Evolutionary conservation across 148 eudicot species (phyloP).

Genomic region (Chenopodium berlandieri): DNA sequence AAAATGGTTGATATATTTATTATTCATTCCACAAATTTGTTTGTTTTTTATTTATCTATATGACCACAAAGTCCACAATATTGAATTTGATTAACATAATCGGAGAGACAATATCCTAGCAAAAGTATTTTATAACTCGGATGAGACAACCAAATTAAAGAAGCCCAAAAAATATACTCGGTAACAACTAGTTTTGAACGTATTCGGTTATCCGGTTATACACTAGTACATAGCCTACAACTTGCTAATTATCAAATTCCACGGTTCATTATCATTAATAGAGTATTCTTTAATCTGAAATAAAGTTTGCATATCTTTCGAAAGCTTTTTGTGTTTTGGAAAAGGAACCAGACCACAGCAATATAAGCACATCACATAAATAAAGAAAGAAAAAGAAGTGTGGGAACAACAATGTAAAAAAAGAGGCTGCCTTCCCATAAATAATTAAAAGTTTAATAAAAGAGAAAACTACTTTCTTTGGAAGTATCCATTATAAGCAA

Average conservation of each 20-base stretch:
- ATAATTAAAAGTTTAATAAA: neutral
- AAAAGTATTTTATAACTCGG: too few species aligned
- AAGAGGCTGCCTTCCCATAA: neutral
- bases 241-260: neutral
- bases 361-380: neutral
- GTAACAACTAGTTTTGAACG: too few species aligned
- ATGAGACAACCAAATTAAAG: too few species aligned
- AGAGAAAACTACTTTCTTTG: conserved; percentile 2
- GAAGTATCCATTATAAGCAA: conserved; percentile 8
- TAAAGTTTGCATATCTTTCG: neutral
- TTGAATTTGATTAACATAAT: too few species aligned
- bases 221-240: too few species aligned
- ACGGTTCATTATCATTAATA: neutral
- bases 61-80: too few species aligned
- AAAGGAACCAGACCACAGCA: neutral
- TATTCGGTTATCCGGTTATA: too few species aligned
- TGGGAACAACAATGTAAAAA: neutral
- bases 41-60: too few species aligned
- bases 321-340: conserved; percentile 9
- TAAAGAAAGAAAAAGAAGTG: neutral
- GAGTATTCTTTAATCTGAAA: neutral
- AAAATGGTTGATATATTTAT: too few species aligned
- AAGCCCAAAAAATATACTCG: too few species aligned
- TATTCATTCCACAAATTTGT: too few species aligned
- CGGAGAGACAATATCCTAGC: too few species aligned